Base-by-base conservation (phyloP, 306 rosid genomes). In the Gillenia trifoliata region DNA sequence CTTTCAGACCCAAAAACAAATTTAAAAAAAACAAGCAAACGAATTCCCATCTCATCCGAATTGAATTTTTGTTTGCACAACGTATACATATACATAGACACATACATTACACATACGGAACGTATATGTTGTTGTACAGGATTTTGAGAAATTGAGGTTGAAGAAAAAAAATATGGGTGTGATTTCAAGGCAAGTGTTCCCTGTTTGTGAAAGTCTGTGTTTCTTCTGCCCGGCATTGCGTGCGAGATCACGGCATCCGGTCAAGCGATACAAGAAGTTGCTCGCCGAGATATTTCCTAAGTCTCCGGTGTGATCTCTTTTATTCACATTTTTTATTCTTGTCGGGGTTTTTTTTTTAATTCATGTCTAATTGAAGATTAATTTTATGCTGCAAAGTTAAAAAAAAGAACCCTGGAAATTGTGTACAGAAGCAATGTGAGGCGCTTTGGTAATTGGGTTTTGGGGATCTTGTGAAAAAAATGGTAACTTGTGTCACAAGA, bases 231-330 rank as follows among this genome's bases (percentile, higher is more conserved):
- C 97, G 41, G 85, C 87, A 23, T 77, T 92, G 82, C 83, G 90
- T 0, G 90, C 90, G 43, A 82, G 97, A 74, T 92, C 97, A 1
- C 76, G 97, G 36, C 96, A 90, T 76, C 97, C 97, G 0, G 87
- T 92, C 33, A 90, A 92, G 75, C 96, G 96, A 66, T 90, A 89
- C 81, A 92, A 92, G 83, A 83, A 89, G 62, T 66, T 90, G 71
- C 90, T 92, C 3, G 86, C 96, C 8, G 96, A 92, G 77, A 92
- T 86, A 47, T 90, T 89, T 68, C 97, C 97, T 74, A 87, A 86
- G 41, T 43, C 92, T 8, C 92, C 54, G 88, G 96, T 91, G 28
- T 12, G 13, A 30, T 70, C 13, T 67, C 16, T 45, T 45, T 15
- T 25, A 15, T 33, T 15, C n/a, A 8, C 30, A 26, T 49, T 69